Evolutionary conservation across 2,329 filamentous ascomycete species (phyloP).

Genomic region (Monilinia laxa): DNA sequence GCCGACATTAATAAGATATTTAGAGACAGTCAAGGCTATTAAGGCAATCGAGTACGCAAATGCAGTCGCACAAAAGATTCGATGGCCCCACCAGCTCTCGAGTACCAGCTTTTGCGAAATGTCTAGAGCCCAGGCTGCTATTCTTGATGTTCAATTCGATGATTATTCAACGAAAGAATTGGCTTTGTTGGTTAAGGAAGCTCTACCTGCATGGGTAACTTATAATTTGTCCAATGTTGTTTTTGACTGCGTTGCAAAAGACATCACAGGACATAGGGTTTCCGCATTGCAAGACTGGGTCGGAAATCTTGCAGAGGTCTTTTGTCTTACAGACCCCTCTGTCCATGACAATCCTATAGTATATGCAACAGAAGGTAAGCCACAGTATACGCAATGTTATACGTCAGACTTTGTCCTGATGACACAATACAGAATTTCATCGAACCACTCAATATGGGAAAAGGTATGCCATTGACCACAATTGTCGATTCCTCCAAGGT

Average conservation of each 20-base stretch:
- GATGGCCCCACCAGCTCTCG: slow-evolving; percentile 34
- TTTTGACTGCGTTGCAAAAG: slow-evolving; percentile 62
- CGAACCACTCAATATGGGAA: slow-evolving; percentile 72
- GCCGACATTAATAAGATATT: slow-evolving; percentile 24
- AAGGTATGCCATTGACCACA: slow-evolving; percentile 68
- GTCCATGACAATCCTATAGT: slow-evolving; percentile 71
- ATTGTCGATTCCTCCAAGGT: slow-evolving; percentile 75
- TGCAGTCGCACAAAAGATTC: slow-evolving; percentile 31
- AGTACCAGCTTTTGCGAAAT: not conserved
- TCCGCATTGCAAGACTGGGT: slow-evolving; percentile 64
- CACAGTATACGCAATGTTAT: not conserved
- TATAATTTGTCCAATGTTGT: slow-evolving; percentile 66
- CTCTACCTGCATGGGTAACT: slow-evolving; percentile 68
- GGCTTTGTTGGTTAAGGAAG: slow-evolving; percentile 45
- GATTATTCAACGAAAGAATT: not conserved
- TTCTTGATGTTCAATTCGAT: not conserved
- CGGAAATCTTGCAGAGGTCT: slow-evolving; percentile 71
- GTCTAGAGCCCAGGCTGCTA: not conserved
- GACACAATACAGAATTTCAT: slow-evolving; percentile 58
- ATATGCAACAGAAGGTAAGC: slow-evolving; percentile 67
- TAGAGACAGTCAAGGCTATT: slow-evolving; percentile 34
- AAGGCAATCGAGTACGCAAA: slow-evolving; percentile 35
- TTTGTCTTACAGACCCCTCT: slow-evolving; percentile 72
- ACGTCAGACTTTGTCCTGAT: slow-evolving; percentile 6
- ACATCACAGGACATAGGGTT: slow-evolving; percentile 66